These are phyloP conservation scores for Candida glucosophila DNA, from an alignment of 1,139 yeast genomes.

Conservation along the genomic window DNA sequence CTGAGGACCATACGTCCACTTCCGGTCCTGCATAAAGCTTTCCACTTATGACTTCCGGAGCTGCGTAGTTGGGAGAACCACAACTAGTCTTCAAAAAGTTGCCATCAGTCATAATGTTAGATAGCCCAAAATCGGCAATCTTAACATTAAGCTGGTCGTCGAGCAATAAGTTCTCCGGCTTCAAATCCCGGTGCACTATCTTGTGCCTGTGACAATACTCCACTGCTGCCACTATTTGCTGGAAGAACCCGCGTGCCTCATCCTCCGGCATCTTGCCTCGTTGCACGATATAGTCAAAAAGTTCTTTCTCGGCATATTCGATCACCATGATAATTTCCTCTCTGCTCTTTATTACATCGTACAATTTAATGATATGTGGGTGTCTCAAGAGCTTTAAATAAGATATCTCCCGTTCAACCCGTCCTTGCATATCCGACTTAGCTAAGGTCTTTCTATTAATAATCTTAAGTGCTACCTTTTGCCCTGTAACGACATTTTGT, in stretches of 20 bases:
- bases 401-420: conserved; percentile 91
- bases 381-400: conserved; percentile 84
- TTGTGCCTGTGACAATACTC: conserved; percentile 97
- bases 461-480: conserved; percentile 87
- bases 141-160: conserved; percentile 91
- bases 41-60: conserved; percentile 96
- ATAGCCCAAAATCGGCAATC: conserved; percentile 93
- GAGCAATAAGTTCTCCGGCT: conserved; percentile 85
- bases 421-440: conserved; percentile 95
- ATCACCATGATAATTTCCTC: conserved; percentile 98
- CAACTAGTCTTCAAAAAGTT: conserved; percentile 92
- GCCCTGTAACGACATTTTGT: conserved; percentile 87
- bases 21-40: conserved; percentile 97
- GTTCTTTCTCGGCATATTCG: conserved; percentile 93
- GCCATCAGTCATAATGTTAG: conserved; percentile 97
- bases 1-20: conserved; percentile 98
- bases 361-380: conserved; percentile 92
- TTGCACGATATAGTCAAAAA: conserved; percentile 93
- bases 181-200: conserved; percentile 93
- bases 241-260: conserved; percentile 92
- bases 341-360: conserved; percentile 91
- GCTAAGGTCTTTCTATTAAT: conserved; percentile 91
- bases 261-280: conserved; percentile 91
- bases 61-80: conserved; percentile 97
- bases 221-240: conserved; percentile 95